phyloP scores from a whole-genome alignment of 148 eudicot genomes.

The Camellia japonica region DNA sequence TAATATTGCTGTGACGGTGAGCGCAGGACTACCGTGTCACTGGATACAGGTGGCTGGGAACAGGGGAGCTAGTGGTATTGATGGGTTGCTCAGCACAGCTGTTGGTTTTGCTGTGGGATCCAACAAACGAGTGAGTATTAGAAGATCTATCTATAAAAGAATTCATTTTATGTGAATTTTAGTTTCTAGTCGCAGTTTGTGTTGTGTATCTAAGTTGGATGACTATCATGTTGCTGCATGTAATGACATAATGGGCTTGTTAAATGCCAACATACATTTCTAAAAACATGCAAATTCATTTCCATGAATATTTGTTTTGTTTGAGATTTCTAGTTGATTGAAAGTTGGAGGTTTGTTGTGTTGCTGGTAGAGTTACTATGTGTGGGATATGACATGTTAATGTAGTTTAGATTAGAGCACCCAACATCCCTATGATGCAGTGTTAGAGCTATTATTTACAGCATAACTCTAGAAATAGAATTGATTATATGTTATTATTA shows the following conservation, averaged over 20 bases:
- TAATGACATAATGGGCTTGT: not conserved
- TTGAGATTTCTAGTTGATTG: not conserved
- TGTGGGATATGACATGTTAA: not conserved
- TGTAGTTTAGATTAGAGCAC: not conserved
- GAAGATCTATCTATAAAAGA: not conserved
- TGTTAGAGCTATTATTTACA: not conserved
- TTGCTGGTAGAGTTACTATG: not conserved
- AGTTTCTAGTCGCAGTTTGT: not conserved
- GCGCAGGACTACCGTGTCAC: constrained; percentile 50
- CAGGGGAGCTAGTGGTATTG: constrained; percentile 98
- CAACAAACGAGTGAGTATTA: constrained; percentile 71
- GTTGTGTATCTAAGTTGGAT: not conserved
- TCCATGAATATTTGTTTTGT: not conserved
- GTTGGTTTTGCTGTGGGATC: constrained; percentile 87
- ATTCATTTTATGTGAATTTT: not conserved
- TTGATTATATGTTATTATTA: not conserved
- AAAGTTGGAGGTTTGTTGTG: not conserved
- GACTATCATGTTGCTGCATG: not conserved
- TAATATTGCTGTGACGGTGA: constrained; percentile 25
- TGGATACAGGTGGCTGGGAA: constrained; percentile 72
- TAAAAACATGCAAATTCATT: not conserved
- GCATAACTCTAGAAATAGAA: not conserved
- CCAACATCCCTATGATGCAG: not conserved
- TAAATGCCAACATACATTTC: not conserved
- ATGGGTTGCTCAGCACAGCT: constrained; percentile 94